Evolutionary conservation across 805 yeast species (phyloP).

Genomic region (Lipomyces sp.): DNA sequence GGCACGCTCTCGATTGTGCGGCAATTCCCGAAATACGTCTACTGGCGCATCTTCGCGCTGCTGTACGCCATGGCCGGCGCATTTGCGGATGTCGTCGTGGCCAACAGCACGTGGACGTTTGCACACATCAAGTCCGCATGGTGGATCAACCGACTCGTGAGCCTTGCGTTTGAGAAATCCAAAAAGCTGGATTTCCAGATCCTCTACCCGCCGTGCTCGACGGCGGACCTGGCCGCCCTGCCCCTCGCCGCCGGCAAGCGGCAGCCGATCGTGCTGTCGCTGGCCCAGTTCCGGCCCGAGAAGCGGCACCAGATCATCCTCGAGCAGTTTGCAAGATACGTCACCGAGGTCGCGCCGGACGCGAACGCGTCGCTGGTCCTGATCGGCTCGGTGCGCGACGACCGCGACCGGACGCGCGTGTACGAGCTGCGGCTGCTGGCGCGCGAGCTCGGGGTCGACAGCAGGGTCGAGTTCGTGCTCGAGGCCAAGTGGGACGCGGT

Average conservation of each 20-base stretch:
- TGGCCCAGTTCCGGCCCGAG: constrained; percentile 95
- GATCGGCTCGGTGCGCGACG: constrained; percentile 79
- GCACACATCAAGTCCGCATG: constrained; percentile 69
- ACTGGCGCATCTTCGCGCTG: constrained; percentile 69
- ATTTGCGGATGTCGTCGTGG: constrained; percentile 59
- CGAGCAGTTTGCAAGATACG: constrained; percentile 57
- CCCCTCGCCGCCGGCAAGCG: constrained; percentile 14
- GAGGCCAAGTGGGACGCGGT: constrained; percentile 73
- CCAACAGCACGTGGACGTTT: constrained; percentile 91
- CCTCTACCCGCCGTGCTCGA: constrained; percentile 88
- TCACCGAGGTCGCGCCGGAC: not conserved
- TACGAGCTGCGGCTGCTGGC: constrained; percentile 47
- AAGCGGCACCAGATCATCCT: constrained; percentile 79
- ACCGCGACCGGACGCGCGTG: constrained; percentile 61
- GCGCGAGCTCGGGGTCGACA: constrained; percentile 44
- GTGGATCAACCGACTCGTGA: constrained; percentile 39
- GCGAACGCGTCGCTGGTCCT: constrained; percentile 51
- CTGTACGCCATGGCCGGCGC: constrained; percentile 65
- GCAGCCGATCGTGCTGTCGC: constrained; percentile 45
- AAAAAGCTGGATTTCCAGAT: constrained; percentile 42
- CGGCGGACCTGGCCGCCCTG: constrained; percentile 43
- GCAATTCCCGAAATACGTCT: constrained; percentile 46
- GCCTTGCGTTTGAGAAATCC: constrained; percentile 14
- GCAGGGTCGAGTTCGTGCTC: constrained; percentile 53
- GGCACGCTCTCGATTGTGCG: constrained; percentile 46